Conservation (phyloP, 1,139 yeast species). For the Yamadazyma jaroonii region DNA sequence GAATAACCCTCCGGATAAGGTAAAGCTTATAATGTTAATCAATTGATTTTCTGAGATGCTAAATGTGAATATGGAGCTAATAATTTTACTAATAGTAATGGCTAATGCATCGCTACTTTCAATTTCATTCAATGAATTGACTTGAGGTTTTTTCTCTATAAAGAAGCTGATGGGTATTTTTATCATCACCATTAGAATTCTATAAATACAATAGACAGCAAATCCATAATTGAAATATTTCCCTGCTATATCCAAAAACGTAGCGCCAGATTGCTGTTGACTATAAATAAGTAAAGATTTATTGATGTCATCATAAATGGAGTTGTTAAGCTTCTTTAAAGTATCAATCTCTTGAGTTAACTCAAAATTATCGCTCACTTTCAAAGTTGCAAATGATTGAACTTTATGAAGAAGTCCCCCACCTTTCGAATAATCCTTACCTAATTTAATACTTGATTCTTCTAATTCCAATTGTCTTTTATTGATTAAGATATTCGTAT, state of each 20-base stretch:
- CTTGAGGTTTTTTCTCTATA: not conserved
- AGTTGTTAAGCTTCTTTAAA: conserved; percentile 24
- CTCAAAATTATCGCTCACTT: conserved; percentile 24
- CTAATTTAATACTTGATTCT: conserved; percentile 4
- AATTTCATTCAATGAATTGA: conserved; percentile 11
- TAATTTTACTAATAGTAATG: conserved; percentile 58
- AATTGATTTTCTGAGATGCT: conserved; percentile 48
- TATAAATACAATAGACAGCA: conserved; percentile 63
- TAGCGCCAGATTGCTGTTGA: conserved; percentile 10
- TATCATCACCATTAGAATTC: conserved; percentile 49
- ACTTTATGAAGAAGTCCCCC: conserved; percentile 37
- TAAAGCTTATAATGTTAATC: conserved; percentile 61
- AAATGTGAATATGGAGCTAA: conserved; percentile 19
- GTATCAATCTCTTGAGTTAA: conserved; percentile 36
- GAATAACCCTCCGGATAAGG: conserved; percentile 64
- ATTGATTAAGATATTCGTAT: conserved; percentile 32
- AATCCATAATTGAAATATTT: conserved; percentile 30
- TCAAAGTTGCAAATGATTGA: conserved; percentile 38
- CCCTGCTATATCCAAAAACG: conserved; percentile 1
- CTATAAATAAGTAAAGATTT: conserved; percentile 17
- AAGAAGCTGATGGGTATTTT: conserved; percentile 32
- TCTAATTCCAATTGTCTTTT: conserved; percentile 34
- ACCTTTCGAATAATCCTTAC: conserved; percentile 7
- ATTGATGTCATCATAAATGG: conserved; percentile 30
- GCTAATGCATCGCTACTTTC: conserved; percentile 56